Base-by-base conservation (phyloP, 2,329 filamentous ascomycete genomes). In the Diplocarpon mali region DNA sequence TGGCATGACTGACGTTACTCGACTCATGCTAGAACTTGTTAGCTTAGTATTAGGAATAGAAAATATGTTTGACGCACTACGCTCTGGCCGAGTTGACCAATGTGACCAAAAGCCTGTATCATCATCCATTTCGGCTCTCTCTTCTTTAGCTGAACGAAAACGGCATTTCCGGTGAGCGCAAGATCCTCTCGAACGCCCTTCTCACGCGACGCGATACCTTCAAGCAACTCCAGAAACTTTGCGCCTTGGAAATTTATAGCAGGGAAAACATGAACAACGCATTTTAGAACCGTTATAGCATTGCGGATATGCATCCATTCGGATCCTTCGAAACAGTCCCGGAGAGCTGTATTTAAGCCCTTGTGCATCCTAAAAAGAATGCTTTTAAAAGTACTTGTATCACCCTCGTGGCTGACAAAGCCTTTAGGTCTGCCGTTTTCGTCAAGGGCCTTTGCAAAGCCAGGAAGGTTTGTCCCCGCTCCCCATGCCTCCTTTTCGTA, bases 301-400 rank as follows among this genome's bases (percentile, higher is more conserved):
- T 98, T 98, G 44, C 90, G 81, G 60, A 96, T 94, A 63, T 95
- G 89, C 83, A 95, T 95, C 76, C 92, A 98, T 64, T 96, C 90
- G 28, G 77, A 80, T 24, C 83, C 82, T 14, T 78, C 78, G 38
- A 98, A 72, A 61, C 90, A 95, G 31, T 75, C 75, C 61, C 88
- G 89, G 44, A 98, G 69, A 2, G 90, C 86, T 40, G 70, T 76
- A 56, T 83, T 84, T 35, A 98, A 68, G 51, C 84, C 79, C 56
- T 83, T 80, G 64, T 98, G 93, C 88, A 90, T 96, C 55, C 85
- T 84, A 69, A 84, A 92, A 28, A 95, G 70, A 42, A 93, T 68
- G 54, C 85, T 81, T 40, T 87, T 81, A 68, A 93, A 98, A 42
- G 88, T 79, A 50, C 86, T 82, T 60, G 85, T 82, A 60, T 85